Base-by-base conservation (phyloP, 495 filamentous ascomycete species). In the Aspergillus avenaceus region DNA sequence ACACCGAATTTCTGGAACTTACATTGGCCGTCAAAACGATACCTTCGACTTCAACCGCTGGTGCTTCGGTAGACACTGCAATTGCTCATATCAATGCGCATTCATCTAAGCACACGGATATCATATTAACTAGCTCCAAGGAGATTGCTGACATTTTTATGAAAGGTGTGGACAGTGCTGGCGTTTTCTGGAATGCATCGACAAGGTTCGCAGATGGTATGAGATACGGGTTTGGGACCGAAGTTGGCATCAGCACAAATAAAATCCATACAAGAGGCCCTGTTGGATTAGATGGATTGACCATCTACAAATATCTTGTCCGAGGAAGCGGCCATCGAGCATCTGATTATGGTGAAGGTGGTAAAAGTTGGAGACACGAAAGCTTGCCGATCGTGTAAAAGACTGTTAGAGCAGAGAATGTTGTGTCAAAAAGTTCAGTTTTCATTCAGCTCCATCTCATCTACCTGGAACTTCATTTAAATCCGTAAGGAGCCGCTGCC, bases 161-260 rank as follows among this genome's bases (percentile, higher is more conserved):
- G 82, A 76, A 77, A 8, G 77, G 82, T 49, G 79, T 97, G 26
- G 93, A 97, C 72, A 91, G 90, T 27, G 85, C 91, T 0, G 91
- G 91, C 36, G 91, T 95, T 11, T 99, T 91, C 76, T 96, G 91
- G 90, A 99, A 99, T 63, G 87, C 91, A 14, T 95, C 89, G 14
- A 93, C 89, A 9, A 79, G 93, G 18, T 93, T 99, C 68, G 90
- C 92, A 4, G 93, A 99, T 62, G 93, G 93, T 3, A 96, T 95
- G 85, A 79, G 93, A 24, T 99, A 90, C 66, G 93, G 93, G 2
- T 97, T 99, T 71, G 93, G 93, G 26, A 97, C 93, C 0, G 93
- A 99, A 67, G 93, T 98, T 2, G 93, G 93, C 31, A 96, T 98
- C 64, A 95, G 88, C 69, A 98, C 93, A 37, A 98, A 97, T 70